Evolutionary conservation across 192 early-diverging fungal species (phyloP).

Genomic region (Entophlyctis luteolus): DNA sequence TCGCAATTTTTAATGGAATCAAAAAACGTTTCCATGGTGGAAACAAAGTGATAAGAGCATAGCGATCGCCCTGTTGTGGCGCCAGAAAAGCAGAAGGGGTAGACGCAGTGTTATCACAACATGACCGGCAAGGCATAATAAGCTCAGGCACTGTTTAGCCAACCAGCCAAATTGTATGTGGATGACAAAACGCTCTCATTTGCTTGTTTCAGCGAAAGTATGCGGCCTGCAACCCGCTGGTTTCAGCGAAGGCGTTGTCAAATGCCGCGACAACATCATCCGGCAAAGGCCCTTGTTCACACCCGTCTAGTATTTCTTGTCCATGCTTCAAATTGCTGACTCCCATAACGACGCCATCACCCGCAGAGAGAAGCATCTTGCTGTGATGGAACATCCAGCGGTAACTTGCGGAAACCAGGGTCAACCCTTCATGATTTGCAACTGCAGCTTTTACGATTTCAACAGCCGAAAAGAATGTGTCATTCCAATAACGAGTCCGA

Average conservation of each 20-base stretch:
- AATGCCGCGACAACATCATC: constrained; percentile 16
- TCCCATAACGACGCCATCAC: constrained; percentile 48
- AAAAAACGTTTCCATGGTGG: too few relatives aligned
- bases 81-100: too few relatives aligned
- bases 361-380: constrained; percentile 25
- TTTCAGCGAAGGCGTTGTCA: background rate
- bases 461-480: constrained; percentile 22
- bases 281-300: constrained; percentile 51
- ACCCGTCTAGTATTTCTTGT: constrained; percentile 42
- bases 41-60: too few relatives aligned
- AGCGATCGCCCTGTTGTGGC: too few relatives aligned
- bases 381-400: constrained; percentile 46
- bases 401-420: constrained; percentile 32
- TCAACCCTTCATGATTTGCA: constrained; percentile 27
- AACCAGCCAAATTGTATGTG: too few relatives aligned
- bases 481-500: constrained; percentile 9
- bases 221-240: background rate
- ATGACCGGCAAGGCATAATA: too few relatives aligned
- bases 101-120: too few relatives aligned
- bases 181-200: too few relatives aligned
- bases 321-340: constrained; percentile 40
- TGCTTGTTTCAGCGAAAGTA: constrained; percentile 14
- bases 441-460: constrained; percentile 40
- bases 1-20: too few relatives aligned
- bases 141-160: too few relatives aligned